Base-by-base conservation (phyloP, 345 rosid genomes). In the Populus ilicifolia region DNA sequence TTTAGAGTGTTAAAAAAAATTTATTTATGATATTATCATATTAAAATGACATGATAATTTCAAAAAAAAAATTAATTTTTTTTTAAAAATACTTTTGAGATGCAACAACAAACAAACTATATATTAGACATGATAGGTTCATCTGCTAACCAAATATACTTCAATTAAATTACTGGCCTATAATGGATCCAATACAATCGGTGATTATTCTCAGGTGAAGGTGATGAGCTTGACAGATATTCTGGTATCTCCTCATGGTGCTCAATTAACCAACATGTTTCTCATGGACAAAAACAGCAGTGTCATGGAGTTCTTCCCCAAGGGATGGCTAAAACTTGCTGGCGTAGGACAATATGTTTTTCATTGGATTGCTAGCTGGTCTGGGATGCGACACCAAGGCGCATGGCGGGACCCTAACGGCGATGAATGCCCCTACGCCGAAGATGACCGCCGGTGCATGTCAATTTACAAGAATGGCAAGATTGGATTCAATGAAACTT, bases 231-330 rank as follows among this genome's bases (percentile, higher is more conserved):
- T 21, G 78, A 92, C 97, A 5, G 89, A 89, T 72, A 86, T 92
- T 66, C 81, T 92, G 56, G 86, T 89, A 52, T 89, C 93, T 30
- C 85, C 95, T 2, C 95, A 89, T 14, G 97, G 94, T 5, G 95
- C 97, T 17, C 95, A 93, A 27, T 83, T 92, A 11, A 88, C 95
- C n/a, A 90, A 93, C 89, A 76, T 88, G 85, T 84, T 93, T 89
- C 83, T 93, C 16, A 89, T 90, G 97, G 85, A 92, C 71, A 81
- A 76, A 73, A 80, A 89, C 72, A 90, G 95, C 85, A 92, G 95
- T 29, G 90, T 90, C 7, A 87, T 89, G 95, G 94, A 92, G 77
- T 92, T 93, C 75, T 86, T 85, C 77, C 92, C 97, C 0, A 90
- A 89, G 66, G 97, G 98, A 12, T 90, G 97, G 97, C 80, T 86